These are phyloP conservation scores for Santalum album DNA, from an alignment of 164 flowering plant species.

Conservation along the genomic window DNA sequence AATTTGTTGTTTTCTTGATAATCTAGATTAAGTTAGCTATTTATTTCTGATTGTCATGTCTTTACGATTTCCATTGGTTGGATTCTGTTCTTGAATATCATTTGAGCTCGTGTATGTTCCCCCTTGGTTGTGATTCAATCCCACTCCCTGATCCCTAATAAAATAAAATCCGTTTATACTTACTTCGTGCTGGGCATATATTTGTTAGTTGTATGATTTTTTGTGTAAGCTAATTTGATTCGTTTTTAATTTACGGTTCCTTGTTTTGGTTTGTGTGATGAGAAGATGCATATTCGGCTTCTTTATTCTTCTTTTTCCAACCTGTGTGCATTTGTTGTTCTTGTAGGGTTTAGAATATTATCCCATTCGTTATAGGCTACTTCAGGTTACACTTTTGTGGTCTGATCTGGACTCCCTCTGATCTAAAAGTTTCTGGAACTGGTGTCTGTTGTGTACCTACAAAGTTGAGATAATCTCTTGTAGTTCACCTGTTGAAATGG, in stretches of 20 bases:
- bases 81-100: neutral
- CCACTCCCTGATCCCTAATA: neutral
- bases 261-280: neutral
- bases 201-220: neutral
- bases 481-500: neutral
- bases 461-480: neutral
- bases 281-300: neutral
- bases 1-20: neutral
- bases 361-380: no score
- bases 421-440: neutral
- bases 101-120: neutral
- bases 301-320: no score
- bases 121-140: neutral
- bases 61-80: neutral
- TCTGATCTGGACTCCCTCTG: neutral
- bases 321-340: neutral
- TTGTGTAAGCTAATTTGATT: neutral
- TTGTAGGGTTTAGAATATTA: neutral
- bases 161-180: neutral
- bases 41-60: neutral
- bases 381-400: neutral
- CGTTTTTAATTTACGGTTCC: neutral
- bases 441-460: neutral
- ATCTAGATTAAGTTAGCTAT: neutral
- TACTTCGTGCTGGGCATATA: neutral